phyloP scores from a whole-genome alignment of 768 basidiomycete genomes.

The Paxillus rubicundulus region DNA sequence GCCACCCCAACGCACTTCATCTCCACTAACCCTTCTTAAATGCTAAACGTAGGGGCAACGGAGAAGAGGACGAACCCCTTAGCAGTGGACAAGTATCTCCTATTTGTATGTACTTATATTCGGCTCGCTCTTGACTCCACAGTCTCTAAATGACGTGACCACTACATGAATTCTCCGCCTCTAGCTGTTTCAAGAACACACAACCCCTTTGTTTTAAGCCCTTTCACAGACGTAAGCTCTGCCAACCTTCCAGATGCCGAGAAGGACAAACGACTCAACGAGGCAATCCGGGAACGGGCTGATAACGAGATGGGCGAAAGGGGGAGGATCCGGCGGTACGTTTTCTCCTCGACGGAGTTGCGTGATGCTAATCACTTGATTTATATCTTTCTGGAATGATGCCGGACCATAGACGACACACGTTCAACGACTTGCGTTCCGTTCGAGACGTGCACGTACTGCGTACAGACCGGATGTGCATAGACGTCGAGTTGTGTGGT shows the following conservation, averaged over 20 bases:
- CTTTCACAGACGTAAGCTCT: conserved; percentile 30
- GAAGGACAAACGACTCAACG: conserved; percentile 12
- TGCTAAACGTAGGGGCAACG: conserved; percentile 19
- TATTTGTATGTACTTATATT: conserved; percentile 43
- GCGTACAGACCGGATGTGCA: conserved; percentile 62
- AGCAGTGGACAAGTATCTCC: conserved; percentile 81
- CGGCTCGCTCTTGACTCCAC: not conserved
- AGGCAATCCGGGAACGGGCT: conserved; percentile 1
- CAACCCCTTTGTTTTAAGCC: conserved; percentile 24
- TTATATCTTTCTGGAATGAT: not conserved
- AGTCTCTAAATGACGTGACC: not conserved
- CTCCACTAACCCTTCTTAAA: not conserved
- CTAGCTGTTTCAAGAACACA: conserved; percentile 24
- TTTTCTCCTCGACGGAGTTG: conserved; percentile 2
- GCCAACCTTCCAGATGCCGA: conserved; percentile 21
- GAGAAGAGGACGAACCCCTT: conserved; percentile 63
- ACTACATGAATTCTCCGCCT: not conserved
- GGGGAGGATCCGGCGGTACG: conserved; percentile 27
- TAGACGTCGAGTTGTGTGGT: conserved; percentile 77
- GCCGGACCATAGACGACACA: conserved; percentile 46
- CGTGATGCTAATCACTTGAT: not conserved
- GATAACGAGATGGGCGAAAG: conserved; percentile 3
- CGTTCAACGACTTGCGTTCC: conserved; percentile 62
- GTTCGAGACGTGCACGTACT: conserved; percentile 48
- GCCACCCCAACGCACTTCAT: conserved; percentile 1